Base-by-base conservation (phyloP, 2,329 filamentous ascomycete genomes). In the Dactylonectria macrodidyma region DNA sequence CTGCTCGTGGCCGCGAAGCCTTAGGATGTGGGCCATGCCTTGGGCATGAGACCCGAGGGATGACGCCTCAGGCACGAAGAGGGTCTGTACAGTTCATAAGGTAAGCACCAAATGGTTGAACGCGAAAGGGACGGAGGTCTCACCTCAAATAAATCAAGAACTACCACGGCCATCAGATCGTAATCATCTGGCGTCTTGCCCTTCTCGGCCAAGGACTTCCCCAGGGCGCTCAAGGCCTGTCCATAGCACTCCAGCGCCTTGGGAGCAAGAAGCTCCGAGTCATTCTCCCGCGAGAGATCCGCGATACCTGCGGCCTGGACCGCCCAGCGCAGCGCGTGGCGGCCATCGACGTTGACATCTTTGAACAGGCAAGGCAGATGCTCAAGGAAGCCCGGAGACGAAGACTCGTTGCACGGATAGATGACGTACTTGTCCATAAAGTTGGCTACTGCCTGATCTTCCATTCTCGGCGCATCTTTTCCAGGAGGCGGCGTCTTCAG, bases 71-170 rank as follows among this genome's bases (percentile, higher is more conserved):
- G 76, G 77, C 10, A 78, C 69, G 62, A 79, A 82, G 16, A 82
- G 62, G 9, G 79, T 78, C 81, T 82, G 3, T 8, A 44, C 5
- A 65, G 48, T 11, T 9, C 44, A 22, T 57, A 33, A 51, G 50
- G 19, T 57, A 33, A 51, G 50, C 14, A 7, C n/a, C 54, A 14
- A 30, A 46, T 11, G 19, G 12, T 30, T 30, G n/a, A 36, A 33
- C 26, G 6, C 2, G 26, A 22, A 33, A 22, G 44, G 6, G 44
- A 10, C 19, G 6, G 44, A 10, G 19, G 3, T 24, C 30, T 56
- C 54, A 80, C 81, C 75, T 84, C 81, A 46, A 83, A 83, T 2
- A 83, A 76, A 55, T 83, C 81, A 12, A 84, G 67, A 22, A 83
- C 71, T 12, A 83, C 81, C 1, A 80, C 75, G 3, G 81, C 78